Evolutionary conservation across 1,284 basidiomycete species (phyloP).

Genomic region (Ustilago sp.): DNA sequence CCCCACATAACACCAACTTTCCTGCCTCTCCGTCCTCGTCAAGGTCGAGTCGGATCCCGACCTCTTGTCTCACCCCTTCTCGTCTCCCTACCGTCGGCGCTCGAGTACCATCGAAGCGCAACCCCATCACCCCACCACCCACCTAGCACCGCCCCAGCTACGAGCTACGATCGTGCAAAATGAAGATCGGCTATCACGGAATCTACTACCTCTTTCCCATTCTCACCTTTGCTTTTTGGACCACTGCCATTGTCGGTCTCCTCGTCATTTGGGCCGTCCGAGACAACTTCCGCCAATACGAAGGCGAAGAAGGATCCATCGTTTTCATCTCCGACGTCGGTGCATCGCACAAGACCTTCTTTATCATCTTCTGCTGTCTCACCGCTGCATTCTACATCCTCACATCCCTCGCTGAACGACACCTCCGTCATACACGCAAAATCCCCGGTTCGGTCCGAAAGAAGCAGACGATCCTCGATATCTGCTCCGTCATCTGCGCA

Average conservation of each 20-base stretch:
- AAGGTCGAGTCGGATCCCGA: slow-evolving; percentile 1
- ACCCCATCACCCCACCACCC: neutral
- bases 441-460: slow-evolving; percentile 71
- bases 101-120: neutral
- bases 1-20: neutral
- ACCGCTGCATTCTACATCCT: slow-evolving; percentile 67
- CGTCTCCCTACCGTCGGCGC: neutral
- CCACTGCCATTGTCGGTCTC: slow-evolving; percentile 62
- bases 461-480: slow-evolving; percentile 70
- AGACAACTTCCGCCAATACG: slow-evolving; percentile 70
- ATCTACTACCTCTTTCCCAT: slow-evolving; percentile 53
- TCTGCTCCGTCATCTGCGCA: slow-evolving; percentile 71
- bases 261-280: slow-evolving; percentile 69
- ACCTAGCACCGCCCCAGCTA: neutral
- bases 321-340: slow-evolving; percentile 73
- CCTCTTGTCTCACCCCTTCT: neutral
- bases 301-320: slow-evolving; percentile 68
- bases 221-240: slow-evolving; percentile 53
- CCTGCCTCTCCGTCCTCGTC: neutral
- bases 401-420: slow-evolving; percentile 71
- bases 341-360: slow-evolving; percentile 67
- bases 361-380: slow-evolving; percentile 58
- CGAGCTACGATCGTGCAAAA: slow-evolving; percentile 3
- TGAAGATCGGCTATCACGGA: slow-evolving; percentile 50
- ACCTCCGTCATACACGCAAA: slow-evolving; percentile 72